These are phyloP conservation scores for Phoenix dactylifera DNA, from an alignment of 176 grass and related monocot genomes.

Conservation along the genomic window DNA sequence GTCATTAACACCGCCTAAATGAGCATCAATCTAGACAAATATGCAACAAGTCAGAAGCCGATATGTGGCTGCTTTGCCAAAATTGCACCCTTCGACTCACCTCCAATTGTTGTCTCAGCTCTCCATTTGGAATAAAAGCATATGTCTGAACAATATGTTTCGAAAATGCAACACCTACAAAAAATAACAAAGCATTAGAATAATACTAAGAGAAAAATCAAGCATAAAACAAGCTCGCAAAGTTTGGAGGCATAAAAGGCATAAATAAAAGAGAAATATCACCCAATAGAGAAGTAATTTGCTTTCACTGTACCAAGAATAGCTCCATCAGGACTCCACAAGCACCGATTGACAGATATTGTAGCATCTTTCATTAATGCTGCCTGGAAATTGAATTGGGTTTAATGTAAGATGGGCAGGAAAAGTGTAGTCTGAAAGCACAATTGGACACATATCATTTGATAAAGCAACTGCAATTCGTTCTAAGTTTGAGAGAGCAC, in stretches of 20 bases:
- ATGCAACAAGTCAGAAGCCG: slow-evolving; percentile 23
- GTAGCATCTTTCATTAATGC: slow-evolving; percentile 98
- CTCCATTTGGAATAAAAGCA: slow-evolving; percentile 71
- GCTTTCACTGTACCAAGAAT: slow-evolving; percentile 53
- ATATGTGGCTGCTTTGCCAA: slow-evolving; percentile 7
- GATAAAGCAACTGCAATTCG: too few species aligned
- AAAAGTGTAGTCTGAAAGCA: too few species aligned
- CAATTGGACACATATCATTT: too few species aligned
- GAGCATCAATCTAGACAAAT: slow-evolving; percentile 81
- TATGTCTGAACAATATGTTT: slow-evolving; percentile 99
- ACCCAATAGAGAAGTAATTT: too few species aligned
- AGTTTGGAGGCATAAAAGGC: too few species aligned
- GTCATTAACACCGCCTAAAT: slow-evolving; percentile 95
- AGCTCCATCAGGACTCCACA: slow-evolving; percentile 95
- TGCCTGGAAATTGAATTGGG: slow-evolving; percentile 36
- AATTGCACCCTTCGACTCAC: slow-evolving; percentile 26
- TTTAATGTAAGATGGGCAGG: too few species aligned
- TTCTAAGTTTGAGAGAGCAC: slow-evolving; percentile 21
- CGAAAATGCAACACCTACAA: slow-evolving; percentile 92
- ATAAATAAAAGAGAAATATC: too few species aligned
- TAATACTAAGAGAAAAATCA: too few species aligned
- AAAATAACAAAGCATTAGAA: slow-evolving; percentile 1
- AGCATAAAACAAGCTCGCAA: too few species aligned
- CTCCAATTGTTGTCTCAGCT: slow-evolving; percentile 86
- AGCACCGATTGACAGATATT: slow-evolving; percentile 91